Evolutionary conservation across 805 yeast species (phyloP).

Genomic region (Grigorovia humatica): DNA sequence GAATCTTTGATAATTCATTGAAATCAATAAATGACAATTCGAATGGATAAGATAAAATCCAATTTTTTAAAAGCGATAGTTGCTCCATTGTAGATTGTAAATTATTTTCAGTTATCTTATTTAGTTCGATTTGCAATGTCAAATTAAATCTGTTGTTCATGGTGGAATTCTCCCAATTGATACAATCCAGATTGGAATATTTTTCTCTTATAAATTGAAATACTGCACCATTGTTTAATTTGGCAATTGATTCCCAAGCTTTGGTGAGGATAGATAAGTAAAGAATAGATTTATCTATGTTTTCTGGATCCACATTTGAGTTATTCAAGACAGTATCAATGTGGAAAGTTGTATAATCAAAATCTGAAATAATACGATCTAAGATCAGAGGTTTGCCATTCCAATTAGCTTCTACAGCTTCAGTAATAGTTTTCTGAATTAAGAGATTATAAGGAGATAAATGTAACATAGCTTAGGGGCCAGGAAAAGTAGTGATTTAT

Average conservation of each 20-base stretch:
- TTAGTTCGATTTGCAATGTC: slow-evolving; percentile 58
- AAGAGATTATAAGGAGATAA: slow-evolving; percentile 77
- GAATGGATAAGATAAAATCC: slow-evolving; percentile 88
- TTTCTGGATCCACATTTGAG: slow-evolving; percentile 37
- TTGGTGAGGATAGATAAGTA: slow-evolving; percentile 24
- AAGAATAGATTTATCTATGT: slow-evolving; percentile 36
- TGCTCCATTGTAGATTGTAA: slow-evolving; percentile 34
- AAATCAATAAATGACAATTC: slow-evolving; percentile 75
- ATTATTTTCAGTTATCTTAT: slow-evolving; percentile 42
- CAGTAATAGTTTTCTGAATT: slow-evolving; percentile 69
- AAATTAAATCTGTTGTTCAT: slow-evolving; percentile 60
- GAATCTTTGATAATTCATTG: slow-evolving; percentile 44
- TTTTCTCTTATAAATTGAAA: slow-evolving; percentile 15
- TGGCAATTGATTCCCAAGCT: slow-evolving; percentile 23
- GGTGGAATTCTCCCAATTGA: neutral
- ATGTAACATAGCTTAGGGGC: slow-evolving; percentile 51
- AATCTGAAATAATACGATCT: slow-evolving; percentile 87
- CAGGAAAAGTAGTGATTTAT: neutral
- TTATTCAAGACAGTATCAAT: slow-evolving; percentile 40
- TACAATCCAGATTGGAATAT: slow-evolving; percentile 3
- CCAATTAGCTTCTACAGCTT: slow-evolving; percentile 30
- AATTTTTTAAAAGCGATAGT: slow-evolving; percentile 69
- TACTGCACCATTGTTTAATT: slow-evolving; percentile 9
- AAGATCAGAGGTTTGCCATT: slow-evolving; percentile 32
- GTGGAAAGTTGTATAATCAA: slow-evolving; percentile 92